phyloP scores from a whole-genome alignment of 768 basidiomycete species.

The Rhodotorula diobovata region DNA sequence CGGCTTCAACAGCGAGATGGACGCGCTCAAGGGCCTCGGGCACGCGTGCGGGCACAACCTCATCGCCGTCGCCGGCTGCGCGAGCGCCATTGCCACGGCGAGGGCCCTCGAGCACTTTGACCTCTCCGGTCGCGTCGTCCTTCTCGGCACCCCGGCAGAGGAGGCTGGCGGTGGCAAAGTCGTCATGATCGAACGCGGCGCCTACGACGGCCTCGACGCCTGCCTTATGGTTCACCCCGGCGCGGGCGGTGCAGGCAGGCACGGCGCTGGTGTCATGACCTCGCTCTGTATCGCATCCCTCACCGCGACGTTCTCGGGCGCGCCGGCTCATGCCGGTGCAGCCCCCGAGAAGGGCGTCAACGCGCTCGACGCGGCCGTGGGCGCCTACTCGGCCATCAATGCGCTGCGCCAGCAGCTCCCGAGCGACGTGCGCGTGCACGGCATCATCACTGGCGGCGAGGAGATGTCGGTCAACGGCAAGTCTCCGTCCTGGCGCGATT shows the following conservation, averaged over 20 bases:
- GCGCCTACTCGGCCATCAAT: background rate
- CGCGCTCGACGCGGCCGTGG: conserved; percentile 3
- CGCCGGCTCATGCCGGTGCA: conserved; percentile 11
- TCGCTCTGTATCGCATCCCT: background rate
- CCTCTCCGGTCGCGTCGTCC: background rate
- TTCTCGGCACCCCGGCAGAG: conserved; percentile 1
- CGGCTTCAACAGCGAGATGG: conserved; percentile 9
- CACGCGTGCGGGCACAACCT: conserved; percentile 8
- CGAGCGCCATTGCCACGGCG: background rate
- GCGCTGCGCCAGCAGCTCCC: conserved; percentile 2
- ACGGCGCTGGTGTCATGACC: conserved; percentile 9
- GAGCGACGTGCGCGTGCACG: background rate
- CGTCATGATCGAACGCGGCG: background rate
- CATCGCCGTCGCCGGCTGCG: conserved; percentile 8
- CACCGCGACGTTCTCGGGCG: background rate
- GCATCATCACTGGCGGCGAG: conserved; percentile 1
- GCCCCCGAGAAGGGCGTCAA: background rate
- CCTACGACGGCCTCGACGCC: background rate
- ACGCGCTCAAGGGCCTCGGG: conserved; percentile 2
- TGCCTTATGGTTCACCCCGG: conserved; percentile 3
- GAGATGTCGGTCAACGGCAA: background rate
- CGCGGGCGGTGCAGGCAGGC: background rate
- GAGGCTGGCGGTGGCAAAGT: conserved; percentile 2
- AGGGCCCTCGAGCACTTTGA: background rate
- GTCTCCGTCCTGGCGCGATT: background rate